Base-by-base conservation (phyloP, 208 protist genomes). In the Wallacemonas sp. region DNA sequence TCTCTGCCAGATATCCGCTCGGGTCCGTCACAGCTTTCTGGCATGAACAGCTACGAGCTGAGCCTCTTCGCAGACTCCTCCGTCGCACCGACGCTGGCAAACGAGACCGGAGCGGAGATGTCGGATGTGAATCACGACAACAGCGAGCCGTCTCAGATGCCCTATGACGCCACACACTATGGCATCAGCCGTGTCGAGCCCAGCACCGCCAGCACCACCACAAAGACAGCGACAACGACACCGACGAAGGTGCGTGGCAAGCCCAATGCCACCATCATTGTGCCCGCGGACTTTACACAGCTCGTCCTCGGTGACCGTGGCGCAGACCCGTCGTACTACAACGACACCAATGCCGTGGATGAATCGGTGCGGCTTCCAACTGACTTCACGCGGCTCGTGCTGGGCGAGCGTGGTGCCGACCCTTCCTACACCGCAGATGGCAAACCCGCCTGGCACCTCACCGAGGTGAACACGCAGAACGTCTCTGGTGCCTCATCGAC, bases 101-200 rank as follows among this genome's bases (percentile, higher is more conserved):
- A n/a, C n/a, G n/a, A n/a, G n/a, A n/a, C n/a, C n/a, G n/a, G n/a
- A n/a, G n/a, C n/a, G n/a, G n/a, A n/a, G n/a, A n/a, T n/a, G n/a
- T n/a, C n/a, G n/a, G n/a, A n/a, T n/a, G n/a, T n/a, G n/a, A n/a
- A n/a, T n/a, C n/a, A n/a, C n/a, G n/a, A n/a, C n/a, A n/a, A n/a
- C n/a, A n/a, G n/a, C 6, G 44, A 51, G 44, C 9, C 14, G 8
- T 51, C 44, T 6, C 14, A 11, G 44, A 11, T 51, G 44, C 44
- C 44, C 6, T 51, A 51, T 19, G 44, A 51, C 44, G 44, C 44
- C 14, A 51, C 44, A 22, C 44, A 19, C 44, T 51, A 51, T 22
- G 44, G 22, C 9, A 19, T 51, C 17, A 51, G 44, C 22, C 19
- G 44, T 6, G 22, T 9, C 44, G 19, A 51, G 14, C 9, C 9